These are phyloP conservation scores for Maudiozyma saulgeensis DNA, from an alignment of 805 yeast species.

Conservation along the genomic window DNA sequence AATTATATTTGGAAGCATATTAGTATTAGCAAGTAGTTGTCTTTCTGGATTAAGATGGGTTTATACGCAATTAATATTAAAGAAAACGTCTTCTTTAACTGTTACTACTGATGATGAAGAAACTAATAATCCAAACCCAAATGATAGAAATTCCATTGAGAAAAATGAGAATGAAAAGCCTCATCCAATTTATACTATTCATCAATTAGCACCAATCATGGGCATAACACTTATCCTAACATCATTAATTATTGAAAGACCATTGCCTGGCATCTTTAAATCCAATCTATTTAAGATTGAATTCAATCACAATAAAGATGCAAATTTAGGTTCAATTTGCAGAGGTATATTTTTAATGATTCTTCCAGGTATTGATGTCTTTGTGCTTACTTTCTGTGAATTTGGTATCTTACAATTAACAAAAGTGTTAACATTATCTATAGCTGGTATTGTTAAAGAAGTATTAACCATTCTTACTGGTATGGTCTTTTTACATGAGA, in stretches of 20 bases:
- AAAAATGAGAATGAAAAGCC: conserved; percentile 22
- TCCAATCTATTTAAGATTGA: conserved; percentile 16
- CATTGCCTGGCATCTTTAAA: conserved; percentile 21
- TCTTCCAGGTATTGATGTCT: conserved; percentile 81
- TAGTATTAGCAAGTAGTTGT: conserved; percentile 70
- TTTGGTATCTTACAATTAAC: conserved; percentile 74
- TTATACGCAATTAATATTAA: conserved; percentile 74
- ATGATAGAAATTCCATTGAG: neutral
- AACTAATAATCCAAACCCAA: neutral
- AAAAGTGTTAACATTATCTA: conserved; percentile 73
- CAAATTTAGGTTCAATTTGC: conserved; percentile 29
- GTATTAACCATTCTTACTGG: conserved; percentile 69
- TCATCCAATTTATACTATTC: conserved; percentile 76
- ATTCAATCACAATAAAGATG: conserved; percentile 3
- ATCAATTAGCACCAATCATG: conserved; percentile 82
- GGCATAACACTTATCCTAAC: conserved; percentile 47
- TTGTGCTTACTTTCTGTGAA: conserved; percentile 82
- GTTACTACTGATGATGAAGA: neutral
- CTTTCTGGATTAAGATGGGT: conserved; percentile 94
- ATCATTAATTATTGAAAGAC: conserved; percentile 65
- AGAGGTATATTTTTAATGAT: conserved; percentile 50
- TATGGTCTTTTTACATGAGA: conserved; percentile 63
- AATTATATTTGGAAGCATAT: conserved; percentile 47
- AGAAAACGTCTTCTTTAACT: conserved; percentile 40
- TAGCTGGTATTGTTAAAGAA: conserved; percentile 92